Evolutionary conservation across 345 rosid genomes (phyloP).

Genomic region (Noccaea caerulescens): DNA sequence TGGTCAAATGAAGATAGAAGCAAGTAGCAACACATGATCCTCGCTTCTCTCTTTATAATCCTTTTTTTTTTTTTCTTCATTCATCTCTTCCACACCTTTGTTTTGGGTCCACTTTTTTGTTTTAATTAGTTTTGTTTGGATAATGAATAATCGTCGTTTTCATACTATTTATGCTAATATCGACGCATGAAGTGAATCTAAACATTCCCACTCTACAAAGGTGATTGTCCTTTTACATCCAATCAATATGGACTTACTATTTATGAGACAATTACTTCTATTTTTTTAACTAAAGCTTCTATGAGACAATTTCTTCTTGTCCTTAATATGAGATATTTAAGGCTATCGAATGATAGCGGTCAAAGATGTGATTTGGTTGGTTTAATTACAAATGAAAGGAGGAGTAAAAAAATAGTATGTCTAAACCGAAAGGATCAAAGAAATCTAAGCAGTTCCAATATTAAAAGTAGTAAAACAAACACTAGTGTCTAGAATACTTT

Average conservation of each 20-base stretch:
- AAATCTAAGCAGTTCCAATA: not conserved
- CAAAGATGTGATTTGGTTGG: constrained; percentile 8
- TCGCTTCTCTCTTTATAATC: constrained; percentile 20
- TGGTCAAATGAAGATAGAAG: constrained; percentile 30
- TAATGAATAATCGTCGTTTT: constrained; percentile 18
- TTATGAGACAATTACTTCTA: constrained; percentile 29
- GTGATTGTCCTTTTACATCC: constrained; percentile 37
- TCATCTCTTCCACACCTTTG: constrained; percentile 27
- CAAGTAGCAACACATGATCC: constrained; percentile 26
- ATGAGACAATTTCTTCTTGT: constrained; percentile 30
- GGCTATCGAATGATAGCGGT: not conserved
- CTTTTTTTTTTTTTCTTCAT: not conserved
- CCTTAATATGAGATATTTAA: constrained; percentile 1
- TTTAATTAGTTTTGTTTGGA: constrained; percentile 7
- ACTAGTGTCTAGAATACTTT: no score
- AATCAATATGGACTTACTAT: constrained; percentile 30
- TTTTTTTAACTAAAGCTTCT: not conserved
- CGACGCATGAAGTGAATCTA: constrained; percentile 39
- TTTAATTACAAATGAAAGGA: not conserved
- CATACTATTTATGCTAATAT: constrained; percentile 26
- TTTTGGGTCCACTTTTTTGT: constrained; percentile 18
- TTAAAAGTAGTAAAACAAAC: not conserved
- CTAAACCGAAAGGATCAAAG: not conserved
- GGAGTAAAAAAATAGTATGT: not conserved
- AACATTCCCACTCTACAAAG: constrained; percentile 42